Conservation (phyloP, 2,329 filamentous ascomycete genomes). For the Penicillium sp. region DNA sequence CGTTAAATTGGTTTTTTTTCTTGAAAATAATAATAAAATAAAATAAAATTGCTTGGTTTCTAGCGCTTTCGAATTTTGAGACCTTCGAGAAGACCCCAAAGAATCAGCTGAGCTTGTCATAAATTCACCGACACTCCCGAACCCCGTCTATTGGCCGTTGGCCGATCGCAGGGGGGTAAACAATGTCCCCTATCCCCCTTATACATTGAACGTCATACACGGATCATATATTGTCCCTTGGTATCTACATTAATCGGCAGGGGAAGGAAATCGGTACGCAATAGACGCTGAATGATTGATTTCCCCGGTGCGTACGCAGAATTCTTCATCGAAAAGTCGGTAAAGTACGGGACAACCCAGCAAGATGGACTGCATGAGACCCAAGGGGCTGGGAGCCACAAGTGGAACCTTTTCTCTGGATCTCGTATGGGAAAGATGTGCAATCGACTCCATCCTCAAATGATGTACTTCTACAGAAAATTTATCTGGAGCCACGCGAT, state of each 20-base stretch:
- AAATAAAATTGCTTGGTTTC: no score
- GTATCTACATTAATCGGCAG: neutral
- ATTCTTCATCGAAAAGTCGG: conserved; percentile 23
- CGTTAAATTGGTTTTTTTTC: neutral
- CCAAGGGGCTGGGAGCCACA: conserved; percentile 23
- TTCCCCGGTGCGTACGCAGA: neutral
- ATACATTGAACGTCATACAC: neutral
- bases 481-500: conserved; percentile 22
- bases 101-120: conserved; percentile 27
- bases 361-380: conserved; percentile 19
- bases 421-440: conserved; percentile 10
- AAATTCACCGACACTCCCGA: conserved; percentile 30
- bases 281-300: neutral
- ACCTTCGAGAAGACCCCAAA: conserved; percentile 22
- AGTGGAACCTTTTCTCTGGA: conserved; percentile 25
- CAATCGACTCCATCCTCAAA: conserved; percentile 7
- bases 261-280: neutral
- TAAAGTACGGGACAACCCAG: conserved; percentile 25
- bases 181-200: conserved; percentile 6
- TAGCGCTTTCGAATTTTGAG: conserved; percentile 8
- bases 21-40: no score
- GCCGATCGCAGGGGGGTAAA: conserved; percentile 18
- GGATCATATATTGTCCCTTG: neutral
- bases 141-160: conserved; percentile 17
- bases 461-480: conserved; percentile 17